Base-by-base conservation (phyloP, 345 rosid genomes). In the Draba incana region DNA sequence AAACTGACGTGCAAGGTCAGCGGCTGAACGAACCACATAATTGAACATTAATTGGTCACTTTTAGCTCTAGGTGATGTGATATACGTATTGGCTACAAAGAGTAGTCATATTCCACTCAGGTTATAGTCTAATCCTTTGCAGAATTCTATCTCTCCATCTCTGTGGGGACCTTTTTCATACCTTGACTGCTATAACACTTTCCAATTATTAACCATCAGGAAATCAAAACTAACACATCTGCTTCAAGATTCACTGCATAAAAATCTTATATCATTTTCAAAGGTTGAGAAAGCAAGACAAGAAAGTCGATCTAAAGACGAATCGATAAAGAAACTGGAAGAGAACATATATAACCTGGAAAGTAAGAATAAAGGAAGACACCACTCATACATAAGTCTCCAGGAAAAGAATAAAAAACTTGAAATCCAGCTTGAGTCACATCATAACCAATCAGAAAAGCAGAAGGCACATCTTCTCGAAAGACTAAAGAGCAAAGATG, bases 1-100 rank as follows among this genome's bases (percentile, higher is more conserved):
- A 83, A 83, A 91, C 97, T 54, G 97, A 88, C 41, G 95, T 69
- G 10, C 97, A 88, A 75, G 96, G 97, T 57, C 97, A 91, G 58
- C 79, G 97, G 64, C 95, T 91, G 45, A 94, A 91, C 75, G 96
- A 94, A 79, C 96, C 99, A 70, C 99, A 94, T n/a, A n/a, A n/a
- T n/a, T n/a, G 75, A 87, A 87, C 72, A 94, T 91, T 33, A 91
- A 91, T 55, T 84, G 84, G 78, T 94, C 99, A 12, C 92, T 91
- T 63, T 94, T 96, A 25, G 97, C 99, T 64, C 94, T 94, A 14
- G 99, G 97, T 64, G 99, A 92, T 66, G 99, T 90, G 59, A 84
- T 94, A 24, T 76, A 84, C 79, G 96, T 97, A 46, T 78, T 94
- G 67, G 96, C 96, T 16, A 87, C 88, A 25, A 94, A 88, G 80